phyloP scores from a whole-genome alignment of 129 eudicot species.

The Tagetes erecta region DNA sequence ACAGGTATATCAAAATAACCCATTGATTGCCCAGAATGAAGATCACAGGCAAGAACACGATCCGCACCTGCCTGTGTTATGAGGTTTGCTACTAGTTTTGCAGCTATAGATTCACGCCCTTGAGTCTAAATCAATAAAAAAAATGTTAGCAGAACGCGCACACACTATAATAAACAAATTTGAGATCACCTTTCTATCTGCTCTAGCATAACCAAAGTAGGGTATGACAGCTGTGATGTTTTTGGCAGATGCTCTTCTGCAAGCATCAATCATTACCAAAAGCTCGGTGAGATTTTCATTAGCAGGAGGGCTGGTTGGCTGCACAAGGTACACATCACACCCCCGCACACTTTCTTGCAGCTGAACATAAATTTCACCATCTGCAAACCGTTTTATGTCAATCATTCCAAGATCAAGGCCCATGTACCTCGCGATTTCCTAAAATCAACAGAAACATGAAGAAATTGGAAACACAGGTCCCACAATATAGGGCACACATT shows the following conservation, averaged over 20 bases:
- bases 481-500: no score
- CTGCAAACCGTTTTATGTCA: constrained; percentile 38
- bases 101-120: constrained; percentile 91
- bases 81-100: constrained; percentile 74
- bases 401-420: constrained; percentile 72
- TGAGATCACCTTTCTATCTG: constrained; percentile 66
- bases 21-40: no score
- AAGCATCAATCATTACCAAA: constrained; percentile 74
- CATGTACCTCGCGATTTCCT: constrained; percentile 84
- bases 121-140: constrained; percentile 53
- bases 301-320: constrained; percentile 86
- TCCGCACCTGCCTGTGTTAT: constrained; percentile 84
- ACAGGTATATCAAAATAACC: constrained; percentile 27
- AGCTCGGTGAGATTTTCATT: constrained; percentile 86
- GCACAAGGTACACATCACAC: constrained; percentile 79
- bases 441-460: neutral
- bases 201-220: constrained; percentile 87
- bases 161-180: neutral
- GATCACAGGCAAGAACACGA: constrained; percentile 43
- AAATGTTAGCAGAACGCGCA: constrained; percentile 11
- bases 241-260: constrained; percentile 88
- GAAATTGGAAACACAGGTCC: neutral
- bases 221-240: constrained; percentile 84
- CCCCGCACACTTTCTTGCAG: constrained; percentile 88
- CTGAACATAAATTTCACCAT: constrained; percentile 53